Percentiles rank a stretch among this genome's conserved stretches.
Evolutionary conservation across 306 rosid genomes (phyloP).

Genomic region (Vigna nakashimae): DNA sequence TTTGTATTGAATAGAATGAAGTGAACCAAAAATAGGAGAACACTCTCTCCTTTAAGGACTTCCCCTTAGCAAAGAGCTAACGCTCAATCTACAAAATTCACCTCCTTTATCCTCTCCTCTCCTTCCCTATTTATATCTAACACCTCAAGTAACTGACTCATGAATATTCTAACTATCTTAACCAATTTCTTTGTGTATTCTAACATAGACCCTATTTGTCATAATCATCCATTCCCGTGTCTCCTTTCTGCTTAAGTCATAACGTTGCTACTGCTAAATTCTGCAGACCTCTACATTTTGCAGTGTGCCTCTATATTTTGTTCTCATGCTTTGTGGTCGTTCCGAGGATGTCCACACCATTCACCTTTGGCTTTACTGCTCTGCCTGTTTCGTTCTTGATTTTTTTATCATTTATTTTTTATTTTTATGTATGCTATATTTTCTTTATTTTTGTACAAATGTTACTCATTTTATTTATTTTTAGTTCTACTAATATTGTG

Average conservation of each 20-base stretch:
- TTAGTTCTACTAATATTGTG: not conserved
- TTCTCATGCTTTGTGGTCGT: not conserved
- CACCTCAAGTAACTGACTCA: too few relatives aligned
- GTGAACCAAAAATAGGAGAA: too few relatives aligned
- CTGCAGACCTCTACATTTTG: not conserved
- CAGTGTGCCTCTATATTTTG: not conserved
- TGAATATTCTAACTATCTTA: too few relatives aligned
- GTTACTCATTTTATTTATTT: not conserved
- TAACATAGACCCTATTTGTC: not conserved
- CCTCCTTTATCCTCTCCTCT: too few relatives aligned
- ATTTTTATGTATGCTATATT: not conserved
- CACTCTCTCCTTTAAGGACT: too few relatives aligned
- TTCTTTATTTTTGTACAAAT: not conserved
- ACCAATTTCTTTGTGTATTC: too few relatives aligned
- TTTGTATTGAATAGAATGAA: too few relatives aligned
- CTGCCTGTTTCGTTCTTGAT: not conserved
- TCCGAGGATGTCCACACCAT: not conserved
- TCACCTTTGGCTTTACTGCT: not conserved
- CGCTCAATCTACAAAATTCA: too few relatives aligned
- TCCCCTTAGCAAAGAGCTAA: too few relatives aligned
- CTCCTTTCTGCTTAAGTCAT: not conserved
- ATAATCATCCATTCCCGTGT: not conserved
- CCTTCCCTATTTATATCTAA: too few relatives aligned
- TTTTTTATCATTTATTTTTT: not conserved
- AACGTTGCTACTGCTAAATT: not conserved